Conservation (phyloP, 2,329 filamentous ascomycete species). For the Colletotrichum lindemuthianum region DNA sequence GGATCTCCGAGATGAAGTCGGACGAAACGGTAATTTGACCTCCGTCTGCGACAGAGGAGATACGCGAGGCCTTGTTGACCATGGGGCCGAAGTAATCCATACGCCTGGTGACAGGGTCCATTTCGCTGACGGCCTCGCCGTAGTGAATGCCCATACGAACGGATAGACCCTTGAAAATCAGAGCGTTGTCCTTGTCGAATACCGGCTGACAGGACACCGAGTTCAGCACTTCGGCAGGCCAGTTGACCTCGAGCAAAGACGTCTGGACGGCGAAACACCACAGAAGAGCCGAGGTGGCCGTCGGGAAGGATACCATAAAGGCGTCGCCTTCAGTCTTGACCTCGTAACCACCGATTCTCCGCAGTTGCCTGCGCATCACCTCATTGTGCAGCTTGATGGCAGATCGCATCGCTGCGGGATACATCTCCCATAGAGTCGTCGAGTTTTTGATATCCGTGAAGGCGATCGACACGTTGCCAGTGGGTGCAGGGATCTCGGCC, state of each 20-base stretch:
- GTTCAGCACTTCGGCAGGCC: conserved; percentile 92
- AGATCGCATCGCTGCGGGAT: conserved; percentile 93
- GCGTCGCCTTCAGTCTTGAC: conserved; percentile 99
- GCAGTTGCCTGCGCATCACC: conserved; percentile 91
- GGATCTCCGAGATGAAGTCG: conserved; percentile 96
- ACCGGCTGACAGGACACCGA: conserved; percentile 86
- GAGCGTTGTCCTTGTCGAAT: conserved; percentile 82
- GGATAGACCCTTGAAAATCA: conserved; percentile 94
- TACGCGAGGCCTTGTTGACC: conserved; percentile 96
- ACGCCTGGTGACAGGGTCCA: conserved; percentile 92
- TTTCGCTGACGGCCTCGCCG: conserved; percentile 93
- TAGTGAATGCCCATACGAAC: conserved; percentile 98
- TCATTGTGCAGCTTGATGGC: conserved; percentile 98
- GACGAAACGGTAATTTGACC: conserved; percentile 97
- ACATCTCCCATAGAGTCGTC: conserved; percentile 94
- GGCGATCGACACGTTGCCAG: conserved; percentile 89
- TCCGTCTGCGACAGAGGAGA: conserved; percentile 93
- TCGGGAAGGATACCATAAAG: conserved; percentile 99
- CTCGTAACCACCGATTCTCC: conserved; percentile 95
- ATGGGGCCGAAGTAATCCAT: conserved; percentile 99
- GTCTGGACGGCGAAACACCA: conserved; percentile 98
- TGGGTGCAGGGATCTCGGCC: conserved; percentile 89
- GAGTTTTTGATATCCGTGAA: conserved; percentile 99
- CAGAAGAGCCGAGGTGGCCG: conserved; percentile 90
- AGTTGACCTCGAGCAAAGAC: conserved; percentile 85